Percentiles rank a stretch among this genome's conserved stretches.
Conservation (phyloP, 1,284 basidiomycete species). For the Bjerkandera adusta region DNA sequence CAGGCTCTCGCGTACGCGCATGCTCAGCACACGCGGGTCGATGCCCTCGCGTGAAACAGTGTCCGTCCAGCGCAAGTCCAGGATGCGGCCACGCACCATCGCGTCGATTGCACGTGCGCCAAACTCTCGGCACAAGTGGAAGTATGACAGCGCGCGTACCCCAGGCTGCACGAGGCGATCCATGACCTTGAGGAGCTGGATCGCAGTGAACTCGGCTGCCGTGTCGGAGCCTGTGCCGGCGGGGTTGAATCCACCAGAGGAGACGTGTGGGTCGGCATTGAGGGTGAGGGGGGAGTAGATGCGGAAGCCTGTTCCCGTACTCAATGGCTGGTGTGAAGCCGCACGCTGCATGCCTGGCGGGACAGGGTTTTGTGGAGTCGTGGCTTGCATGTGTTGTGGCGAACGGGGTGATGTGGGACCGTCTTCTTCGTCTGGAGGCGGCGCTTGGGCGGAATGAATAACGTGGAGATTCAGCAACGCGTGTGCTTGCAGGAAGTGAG, state of each 20-base stretch:
- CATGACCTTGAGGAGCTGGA: constrained; percentile 75
- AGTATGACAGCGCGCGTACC: constrained; percentile 66
- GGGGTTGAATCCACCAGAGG: constrained; percentile 22
- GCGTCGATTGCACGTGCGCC: constrained; percentile 78
- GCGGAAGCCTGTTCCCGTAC: constrained; percentile 49
- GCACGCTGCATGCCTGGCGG: constrained; percentile 3
- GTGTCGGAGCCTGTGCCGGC: constrained; percentile 25
- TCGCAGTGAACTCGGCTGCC: constrained; percentile 58
- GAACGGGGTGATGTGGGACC: constrained; percentile 15
- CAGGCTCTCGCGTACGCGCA: constrained; percentile 25
- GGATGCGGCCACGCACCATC: constrained; percentile 70
- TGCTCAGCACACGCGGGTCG: constrained; percentile 23
- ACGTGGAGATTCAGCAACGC: constrained; percentile 71
- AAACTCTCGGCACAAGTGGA: constrained; percentile 73
- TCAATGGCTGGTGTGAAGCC: constrained; percentile 37
- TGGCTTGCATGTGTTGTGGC: constrained; percentile 3
- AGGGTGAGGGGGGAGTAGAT: constrained; percentile 54
- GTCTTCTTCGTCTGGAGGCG: constrained; percentile 23
- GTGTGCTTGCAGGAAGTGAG: constrained; percentile 76
- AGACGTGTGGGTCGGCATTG: constrained; percentile 34
- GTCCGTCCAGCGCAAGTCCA: constrained; percentile 77
- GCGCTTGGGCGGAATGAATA: constrained; percentile 66
- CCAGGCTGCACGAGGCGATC: constrained; percentile 62
- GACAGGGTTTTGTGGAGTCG: not conserved
- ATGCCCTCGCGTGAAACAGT: constrained; percentile 46